phyloP scores from a whole-genome alignment of 1,284 basidiomycete species.

The Sanghuangporus sanghuang region DNA sequence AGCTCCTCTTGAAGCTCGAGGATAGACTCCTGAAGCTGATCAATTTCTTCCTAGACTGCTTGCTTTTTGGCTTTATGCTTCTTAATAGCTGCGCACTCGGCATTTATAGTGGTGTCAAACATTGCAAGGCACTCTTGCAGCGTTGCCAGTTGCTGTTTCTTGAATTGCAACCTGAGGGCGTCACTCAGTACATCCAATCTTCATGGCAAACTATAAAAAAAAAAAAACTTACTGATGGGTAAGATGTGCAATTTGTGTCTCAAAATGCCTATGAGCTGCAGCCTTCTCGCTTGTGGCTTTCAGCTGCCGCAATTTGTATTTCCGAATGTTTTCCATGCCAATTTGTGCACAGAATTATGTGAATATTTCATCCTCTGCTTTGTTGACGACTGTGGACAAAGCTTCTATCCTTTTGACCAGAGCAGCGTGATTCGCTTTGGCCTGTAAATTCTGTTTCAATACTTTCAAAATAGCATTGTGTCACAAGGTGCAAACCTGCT shows the following conservation, averaged over 20 bases:
- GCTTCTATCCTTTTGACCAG: no score
- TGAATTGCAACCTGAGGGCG: constrained; percentile 63
- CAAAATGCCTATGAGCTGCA: constrained; percentile 78
- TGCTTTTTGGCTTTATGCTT: no score
- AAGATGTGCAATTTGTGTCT: constrained; percentile 84
- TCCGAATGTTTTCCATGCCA: constrained; percentile 79
- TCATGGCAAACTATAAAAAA: background rate
- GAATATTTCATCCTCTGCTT: constrained; percentile 84
- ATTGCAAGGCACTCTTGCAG: constrained; percentile 59
- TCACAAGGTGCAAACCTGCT: no score
- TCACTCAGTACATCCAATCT: background rate
- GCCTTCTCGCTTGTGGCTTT: constrained; percentile 82
- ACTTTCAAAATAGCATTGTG: no score
- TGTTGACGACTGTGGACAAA: no score
- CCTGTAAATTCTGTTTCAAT: no score
- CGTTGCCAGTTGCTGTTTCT: constrained; percentile 64
- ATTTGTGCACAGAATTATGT: constrained; percentile 78
- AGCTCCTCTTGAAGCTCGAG: no score
- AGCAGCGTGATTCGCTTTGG: no score
- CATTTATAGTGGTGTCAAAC: no score
- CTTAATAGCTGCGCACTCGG: no score
- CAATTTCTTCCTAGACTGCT: no score
- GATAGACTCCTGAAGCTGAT: no score
- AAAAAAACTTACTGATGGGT: constrained; percentile 69
- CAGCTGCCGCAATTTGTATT: constrained; percentile 92